phyloP scores from a whole-genome alignment of 2,329 filamentous ascomycete species.

The Bipolaris sorokiniana region DNA sequence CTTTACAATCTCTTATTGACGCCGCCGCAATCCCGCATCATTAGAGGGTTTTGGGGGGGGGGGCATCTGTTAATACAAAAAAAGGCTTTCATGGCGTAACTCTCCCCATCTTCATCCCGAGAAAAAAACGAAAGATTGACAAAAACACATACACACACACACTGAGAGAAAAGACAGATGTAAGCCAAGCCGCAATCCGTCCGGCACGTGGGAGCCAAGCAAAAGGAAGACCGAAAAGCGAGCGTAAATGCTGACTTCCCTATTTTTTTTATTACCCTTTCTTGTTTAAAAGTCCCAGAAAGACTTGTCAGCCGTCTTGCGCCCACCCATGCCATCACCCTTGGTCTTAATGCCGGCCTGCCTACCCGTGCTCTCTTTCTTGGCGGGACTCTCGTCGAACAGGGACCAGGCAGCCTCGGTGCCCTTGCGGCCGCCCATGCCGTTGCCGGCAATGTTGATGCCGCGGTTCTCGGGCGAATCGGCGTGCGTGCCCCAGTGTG shows the following conservation, averaged over 20 bases:
- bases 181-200: background rate
- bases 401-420: constrained; percentile 50
- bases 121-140: background rate
- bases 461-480: constrained; percentile 35
- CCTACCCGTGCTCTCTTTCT: constrained; percentile 41
- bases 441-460: constrained; percentile 50
- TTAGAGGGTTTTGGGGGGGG: no score
- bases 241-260: background rate
- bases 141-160: background rate
- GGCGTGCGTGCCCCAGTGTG: constrained; percentile 43
- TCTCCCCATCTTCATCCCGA: background rate
- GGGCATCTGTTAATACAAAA: no score
- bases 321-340: constrained; percentile 51
- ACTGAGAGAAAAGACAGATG: background rate
- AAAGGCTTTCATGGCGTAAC: no score
- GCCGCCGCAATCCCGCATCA: no score
- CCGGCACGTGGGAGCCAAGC: no score
- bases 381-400: constrained; percentile 36
- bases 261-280: no score
- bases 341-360: constrained; percentile 41
- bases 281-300: constrained; percentile 41
- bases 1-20: no score
- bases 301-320: constrained; percentile 37
- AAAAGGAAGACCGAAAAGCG: background rate
- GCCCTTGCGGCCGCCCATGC: constrained; percentile 51